These are phyloP conservation scores for Vitellaria paradoxa DNA, from an alignment of 179 eudicot species.

Conservation along the genomic window DNA sequence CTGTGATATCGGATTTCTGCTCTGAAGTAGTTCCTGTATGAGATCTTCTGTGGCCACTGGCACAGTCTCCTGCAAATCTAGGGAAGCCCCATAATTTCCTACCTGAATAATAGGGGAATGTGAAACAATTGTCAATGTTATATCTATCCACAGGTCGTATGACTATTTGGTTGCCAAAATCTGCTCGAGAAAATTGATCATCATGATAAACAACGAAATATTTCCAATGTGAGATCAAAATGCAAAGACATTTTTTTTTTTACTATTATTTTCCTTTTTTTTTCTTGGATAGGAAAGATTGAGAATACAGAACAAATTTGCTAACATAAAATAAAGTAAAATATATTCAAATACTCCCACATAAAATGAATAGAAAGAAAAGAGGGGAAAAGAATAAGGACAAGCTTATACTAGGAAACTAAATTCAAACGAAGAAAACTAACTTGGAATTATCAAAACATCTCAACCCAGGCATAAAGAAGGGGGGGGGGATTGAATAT, in stretches of 20 bases:
- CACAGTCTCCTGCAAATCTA: slow-evolving; percentile 94
- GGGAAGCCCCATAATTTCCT: slow-evolving; percentile 88
- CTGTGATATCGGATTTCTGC: slow-evolving; percentile 75
- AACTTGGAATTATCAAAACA: background rate
- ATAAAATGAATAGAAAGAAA: no score
- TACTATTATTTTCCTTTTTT: no score
- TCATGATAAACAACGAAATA: background rate
- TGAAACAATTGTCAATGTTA: background rate
- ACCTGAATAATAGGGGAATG: slow-evolving; percentile 34
- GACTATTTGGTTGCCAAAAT: background rate
- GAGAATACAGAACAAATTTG: no score
- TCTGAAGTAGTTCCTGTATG: slow-evolving; percentile 58
- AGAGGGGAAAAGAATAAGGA: no score
- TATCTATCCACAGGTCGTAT: background rate
- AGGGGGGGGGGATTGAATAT: background rate
- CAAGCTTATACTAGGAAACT: no score
- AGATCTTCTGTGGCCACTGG: slow-evolving; percentile 65
- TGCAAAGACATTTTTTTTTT: no score
- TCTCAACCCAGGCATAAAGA: background rate
- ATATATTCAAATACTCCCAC: background rate
- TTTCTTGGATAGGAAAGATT: no score
- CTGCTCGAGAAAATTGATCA: background rate
- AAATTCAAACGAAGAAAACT: no score
- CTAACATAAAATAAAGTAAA: background rate
- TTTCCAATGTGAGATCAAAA: no score